A percentile compares a stretch with the other conserved stretches of the same genome.
Conservation (phyloP, 1,284 basidiomycete species). For the Omphalotus olearius region DNA sequence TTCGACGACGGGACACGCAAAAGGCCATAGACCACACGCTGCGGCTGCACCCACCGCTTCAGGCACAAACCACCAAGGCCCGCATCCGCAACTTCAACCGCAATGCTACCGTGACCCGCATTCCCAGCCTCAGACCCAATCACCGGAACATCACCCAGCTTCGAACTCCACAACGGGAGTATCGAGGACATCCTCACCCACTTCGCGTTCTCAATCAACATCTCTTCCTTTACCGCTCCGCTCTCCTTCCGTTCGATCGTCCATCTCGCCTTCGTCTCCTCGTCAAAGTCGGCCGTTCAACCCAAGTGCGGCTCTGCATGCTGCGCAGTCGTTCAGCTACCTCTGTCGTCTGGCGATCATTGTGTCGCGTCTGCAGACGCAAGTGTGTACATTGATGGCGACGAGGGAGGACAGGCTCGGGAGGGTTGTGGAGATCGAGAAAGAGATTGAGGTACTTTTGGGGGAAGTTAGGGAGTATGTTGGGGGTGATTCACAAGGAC, state of each 20-base stretch:
- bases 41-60: no score
- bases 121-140: no score
- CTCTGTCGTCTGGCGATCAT: conserved; percentile 20
- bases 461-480: conserved; percentile 12
- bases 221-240: neutral
- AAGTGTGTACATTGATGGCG: conserved; percentile 20
- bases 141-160: no score
- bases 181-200: neutral
- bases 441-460: conserved; percentile 17
- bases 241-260: neutral
- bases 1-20: no score
- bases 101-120: no score
- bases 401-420: conserved; percentile 17
- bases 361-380: conserved; percentile 19
- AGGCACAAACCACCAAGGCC: no score
- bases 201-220: neutral
- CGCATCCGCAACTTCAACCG: no score
- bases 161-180: no score
- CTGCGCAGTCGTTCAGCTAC: conserved; percentile 14
- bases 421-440: conserved; percentile 19
- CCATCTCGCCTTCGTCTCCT: neutral
- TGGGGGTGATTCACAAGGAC: no score
- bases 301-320: neutral
- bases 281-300: neutral
- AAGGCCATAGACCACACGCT: no score